Base-by-base conservation (phyloP, 1,284 basidiomycete genomes). In the Coriolopsis trogii region DNA sequence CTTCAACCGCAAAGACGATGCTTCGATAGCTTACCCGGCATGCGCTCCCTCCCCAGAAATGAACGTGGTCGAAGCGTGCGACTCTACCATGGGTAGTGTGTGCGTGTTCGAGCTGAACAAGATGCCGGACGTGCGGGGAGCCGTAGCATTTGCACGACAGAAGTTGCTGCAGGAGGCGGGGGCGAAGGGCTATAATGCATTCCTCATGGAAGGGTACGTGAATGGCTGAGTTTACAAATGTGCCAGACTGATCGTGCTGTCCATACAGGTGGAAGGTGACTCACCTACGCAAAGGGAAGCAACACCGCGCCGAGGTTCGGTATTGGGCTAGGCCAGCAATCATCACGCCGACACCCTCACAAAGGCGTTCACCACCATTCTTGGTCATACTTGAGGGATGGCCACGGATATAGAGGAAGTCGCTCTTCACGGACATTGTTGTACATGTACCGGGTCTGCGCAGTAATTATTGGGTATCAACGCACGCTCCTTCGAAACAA, bases 241-340 rank as follows among this genome's bases (percentile, higher is more conserved):
- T 28, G 16, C 12, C n/a, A 6, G 12, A 3, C 49, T 50, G 36
- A 47, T 46, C 20, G 6, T 41, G 15, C 10, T 20, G 1, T 48
- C 49, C 34, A 43, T 21, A 8, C 62, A 91, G 89, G 53, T 91
- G 89, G 89, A 73, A 73, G 34, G 63, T 88, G 41, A 89, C 85
- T 9, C 69, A 84, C 28, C 74, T 84, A 55, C 83, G 87, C 48
- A 80, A 76, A 63, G 82, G 78, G 42, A 82, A 82, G 59, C 70
- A 71, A 25, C 73, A 84, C 67, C 78, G 89, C 25, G 72, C 88
- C 28, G 80, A 89, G 63, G 80, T 91, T 23, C 76, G 78, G 54
- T 91, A 91, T 67, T 76, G 67, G 45, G 89, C 81, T 15, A 77
- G 84, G 56, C 84, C 86, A 18, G 89, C 85, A 39, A 78, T 73